Base-by-base conservation (phyloP, 2,329 filamentous ascomycete species). In the Claviceps africana region DNA sequence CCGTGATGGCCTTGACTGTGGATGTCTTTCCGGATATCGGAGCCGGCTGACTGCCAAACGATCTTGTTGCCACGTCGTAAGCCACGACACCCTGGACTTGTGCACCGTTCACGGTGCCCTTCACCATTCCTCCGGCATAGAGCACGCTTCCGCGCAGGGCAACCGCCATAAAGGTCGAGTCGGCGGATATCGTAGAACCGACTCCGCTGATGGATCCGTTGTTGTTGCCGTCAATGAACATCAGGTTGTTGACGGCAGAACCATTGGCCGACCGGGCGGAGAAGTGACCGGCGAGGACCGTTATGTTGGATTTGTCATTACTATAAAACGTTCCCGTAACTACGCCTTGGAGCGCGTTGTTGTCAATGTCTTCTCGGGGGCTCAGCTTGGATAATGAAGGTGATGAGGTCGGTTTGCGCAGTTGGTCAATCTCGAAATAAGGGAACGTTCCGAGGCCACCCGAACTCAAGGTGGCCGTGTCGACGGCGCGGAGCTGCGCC, bases 261-360 rank as follows among this genome's bases (percentile, higher is more conserved):
- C 83, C 86, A 58, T 90, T 79, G 8, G 76, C 77, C 15, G 78
- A 79, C 31, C 74, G 79, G 1, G 87, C 83, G 8, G 79, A 78
- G 64, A 98, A 98, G 60, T 89, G 88, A 1, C 93, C 93, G 48
- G 83, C 93, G 30, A 97, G 74, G 40, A 97, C 79, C 0, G 93
- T 97, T 53, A 94, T 75, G 66, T 96, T 96, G 56, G 80, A 77
- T 54, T 72, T 73, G 56, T 81, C 79, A 17, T 76, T 73, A 40
- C 77, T 78, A 65, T 95, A 88, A 63, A 94, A 95, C 2, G 82
- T 70, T 31, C 88, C 93, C 8, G 86, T 81, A 22, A 84, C 74
- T n/a, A 95, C 82, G 31, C 88, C 88, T 2, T 76, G 76, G 9
- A 78, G 67, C n/a, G 68, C 66, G 47, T 62, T 65, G 42, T 67